Conservation (phyloP, 2,329 filamentous ascomycete genomes). For the Berkeleyomyces rouxiae region DNA sequence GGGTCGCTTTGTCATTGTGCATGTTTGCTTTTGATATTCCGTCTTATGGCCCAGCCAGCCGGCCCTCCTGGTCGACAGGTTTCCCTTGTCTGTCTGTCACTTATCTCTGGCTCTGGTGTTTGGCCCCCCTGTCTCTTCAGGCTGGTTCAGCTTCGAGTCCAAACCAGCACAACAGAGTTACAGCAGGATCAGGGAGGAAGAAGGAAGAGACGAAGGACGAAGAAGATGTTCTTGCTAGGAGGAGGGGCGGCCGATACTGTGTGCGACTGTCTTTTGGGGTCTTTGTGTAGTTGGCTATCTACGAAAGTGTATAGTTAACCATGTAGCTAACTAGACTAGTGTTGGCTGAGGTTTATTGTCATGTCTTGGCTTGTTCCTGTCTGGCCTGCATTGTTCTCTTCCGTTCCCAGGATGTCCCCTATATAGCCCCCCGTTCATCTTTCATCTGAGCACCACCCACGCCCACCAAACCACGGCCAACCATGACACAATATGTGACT, state of each 20-base stretch:
- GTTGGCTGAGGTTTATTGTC: too few species aligned
- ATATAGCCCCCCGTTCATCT: too few species aligned
- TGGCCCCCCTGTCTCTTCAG: background rate
- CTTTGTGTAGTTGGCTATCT: background rate
- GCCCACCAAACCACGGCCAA: too few species aligned
- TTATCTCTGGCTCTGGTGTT: background rate
- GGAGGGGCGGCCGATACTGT: too few species aligned
- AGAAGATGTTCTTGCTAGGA: background rate
- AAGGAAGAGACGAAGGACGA: background rate
- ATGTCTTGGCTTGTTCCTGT: background rate
- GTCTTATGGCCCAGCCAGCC: too few species aligned
- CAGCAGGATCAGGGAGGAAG: background rate
- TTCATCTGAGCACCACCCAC: too few species aligned
- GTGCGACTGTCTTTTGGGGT: background rate
- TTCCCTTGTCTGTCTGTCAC: background rate
- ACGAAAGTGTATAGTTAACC: too few species aligned
- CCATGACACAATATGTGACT: too few species aligned
- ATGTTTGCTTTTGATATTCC: too few species aligned
- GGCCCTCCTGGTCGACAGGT: background rate
- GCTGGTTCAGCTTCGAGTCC: background rate
- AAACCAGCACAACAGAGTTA: background rate
- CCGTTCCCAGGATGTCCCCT: background rate
- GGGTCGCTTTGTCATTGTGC: background rate
- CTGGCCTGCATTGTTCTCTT: background rate
- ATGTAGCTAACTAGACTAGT: too few species aligned